Base-by-base conservation (phyloP, 805 yeast species). In the Nadsonia fulvescens region DNA sequence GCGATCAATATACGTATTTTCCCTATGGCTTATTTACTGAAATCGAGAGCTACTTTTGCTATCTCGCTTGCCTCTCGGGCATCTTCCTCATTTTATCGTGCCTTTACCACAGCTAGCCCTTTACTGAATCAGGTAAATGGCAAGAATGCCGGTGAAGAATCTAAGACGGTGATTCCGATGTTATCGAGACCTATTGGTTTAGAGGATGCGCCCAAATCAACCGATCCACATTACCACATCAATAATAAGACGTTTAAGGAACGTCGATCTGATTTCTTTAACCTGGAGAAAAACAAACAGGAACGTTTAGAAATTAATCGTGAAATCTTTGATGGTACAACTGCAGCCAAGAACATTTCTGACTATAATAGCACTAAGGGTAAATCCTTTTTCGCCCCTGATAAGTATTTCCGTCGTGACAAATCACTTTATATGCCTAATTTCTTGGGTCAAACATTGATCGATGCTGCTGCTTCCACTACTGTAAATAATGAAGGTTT, bases 341-440 rank as follows among this genome's bases (percentile, higher is more conserved):
- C 70, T 60, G 63, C 66, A 35, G 74, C 71, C 32, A 57, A 71
- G 42, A 65, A 66, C 39, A 59, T n/a, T n/a, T n/a, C n/a, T n/a
- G 64, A 3, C 72, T 67, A 42, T 56, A 72, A 25, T 73, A 72
- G 18, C 38, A 77, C 86, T 3, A 64, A 70, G 19, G 98, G 96
- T 13, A 81, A 82, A 50, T 58, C 83, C 35, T 89, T 82, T 54
- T 54, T 62, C 10, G 66, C 93, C 1, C 96, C 96, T 1, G 57
- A 64, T n/a, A 66, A 82, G 2, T 73, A 65, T 38, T 83, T 86
- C 63, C 66, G 64, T 32, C 51, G 57, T 8, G 83, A 76, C 5
- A 73, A 64, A 41, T 60, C 95, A 0, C 51, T 68, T 24, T 89
- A 67, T 45, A 79, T 89, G 52, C 93, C 96, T 6, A 82, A 82